phyloP scores from a whole-genome alignment of 176 grass and related monocot genomes.

The Tillandsia leiboldiana region DNA sequence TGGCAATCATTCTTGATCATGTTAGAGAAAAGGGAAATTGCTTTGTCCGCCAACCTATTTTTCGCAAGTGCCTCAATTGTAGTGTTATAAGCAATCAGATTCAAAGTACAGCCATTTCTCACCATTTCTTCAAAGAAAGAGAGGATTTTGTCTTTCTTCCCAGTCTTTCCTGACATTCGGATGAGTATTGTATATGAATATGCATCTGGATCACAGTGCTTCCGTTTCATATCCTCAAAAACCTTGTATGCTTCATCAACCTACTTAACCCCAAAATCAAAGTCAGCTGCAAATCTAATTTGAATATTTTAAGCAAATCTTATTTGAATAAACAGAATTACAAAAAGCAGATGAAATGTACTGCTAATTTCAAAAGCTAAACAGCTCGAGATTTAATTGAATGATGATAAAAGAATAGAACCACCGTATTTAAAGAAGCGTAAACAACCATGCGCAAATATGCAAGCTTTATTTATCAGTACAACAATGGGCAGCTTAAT shows the following conservation, averaged over 20 bases:
- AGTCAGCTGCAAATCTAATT: conserved; percentile 5
- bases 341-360: not conserved
- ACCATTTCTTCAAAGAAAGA: conserved; percentile 83
- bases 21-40: conserved; percentile 77
- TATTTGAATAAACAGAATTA: conserved; percentile 4
- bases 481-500: too few relatives aligned
- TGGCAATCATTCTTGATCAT: conserved; percentile 54
- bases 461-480: too few relatives aligned
- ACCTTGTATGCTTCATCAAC: conserved; percentile 71
- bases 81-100: conserved; percentile 80
- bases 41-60: conserved; percentile 71
- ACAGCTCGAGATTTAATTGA: not conserved
- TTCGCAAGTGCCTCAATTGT: conserved; percentile 85
- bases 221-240: conserved; percentile 94
- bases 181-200: conserved; percentile 94
- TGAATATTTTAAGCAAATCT: not conserved
- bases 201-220: conserved; percentile 61
- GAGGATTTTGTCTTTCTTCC: conserved; percentile 50
- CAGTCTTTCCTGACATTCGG: conserved; percentile 72
- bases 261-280: conserved; percentile 35
- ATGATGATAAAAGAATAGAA: not conserved
- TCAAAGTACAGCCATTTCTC: conserved; percentile 47
- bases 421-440: not conserved
- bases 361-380: not conserved
- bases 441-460: too few relatives aligned